These are phyloP conservation scores for Fraxinus platypoda DNA, from an alignment of 305 asterid species.

Conservation along the genomic window DNA sequence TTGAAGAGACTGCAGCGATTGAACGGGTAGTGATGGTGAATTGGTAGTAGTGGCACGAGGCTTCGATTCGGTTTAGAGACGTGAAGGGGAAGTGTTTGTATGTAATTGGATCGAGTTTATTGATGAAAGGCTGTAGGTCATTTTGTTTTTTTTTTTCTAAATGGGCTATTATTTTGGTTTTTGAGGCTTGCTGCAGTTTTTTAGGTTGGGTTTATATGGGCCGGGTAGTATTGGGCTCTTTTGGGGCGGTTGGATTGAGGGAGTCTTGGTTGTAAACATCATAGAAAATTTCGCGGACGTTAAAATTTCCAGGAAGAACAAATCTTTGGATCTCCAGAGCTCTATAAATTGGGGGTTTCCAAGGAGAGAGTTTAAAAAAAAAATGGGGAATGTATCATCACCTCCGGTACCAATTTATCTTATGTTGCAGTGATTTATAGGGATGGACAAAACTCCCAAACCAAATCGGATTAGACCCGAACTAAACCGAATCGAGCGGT, in stretches of 20 bases:
- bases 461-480: not conserved
- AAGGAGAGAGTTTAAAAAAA: not conserved
- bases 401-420: not conserved
- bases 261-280: not conserved
- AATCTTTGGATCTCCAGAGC: not conserved
- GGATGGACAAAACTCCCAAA: not conserved
- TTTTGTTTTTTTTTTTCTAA: no score
- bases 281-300: not conserved
- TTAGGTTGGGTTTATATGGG: not conserved
- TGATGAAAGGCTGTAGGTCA: not conserved
- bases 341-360: not conserved
- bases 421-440: not conserved
- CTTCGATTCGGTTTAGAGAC: not conserved
- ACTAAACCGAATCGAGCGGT: not conserved
- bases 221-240: not conserved
- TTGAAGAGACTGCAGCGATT: not conserved
- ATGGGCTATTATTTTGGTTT: not conserved
- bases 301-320: not conserved
- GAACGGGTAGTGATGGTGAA: not conserved
- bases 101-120: not conserved
- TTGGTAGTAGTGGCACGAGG: not conserved
- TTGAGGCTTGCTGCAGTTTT: not conserved
- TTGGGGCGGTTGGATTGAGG: not conserved
- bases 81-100: not conserved
- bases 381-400: not conserved